Percentiles rank a stretch among this genome's conserved stretches.
Conservation (phyloP, 345 rosid species). For the Lumnitzera littorea region DNA sequence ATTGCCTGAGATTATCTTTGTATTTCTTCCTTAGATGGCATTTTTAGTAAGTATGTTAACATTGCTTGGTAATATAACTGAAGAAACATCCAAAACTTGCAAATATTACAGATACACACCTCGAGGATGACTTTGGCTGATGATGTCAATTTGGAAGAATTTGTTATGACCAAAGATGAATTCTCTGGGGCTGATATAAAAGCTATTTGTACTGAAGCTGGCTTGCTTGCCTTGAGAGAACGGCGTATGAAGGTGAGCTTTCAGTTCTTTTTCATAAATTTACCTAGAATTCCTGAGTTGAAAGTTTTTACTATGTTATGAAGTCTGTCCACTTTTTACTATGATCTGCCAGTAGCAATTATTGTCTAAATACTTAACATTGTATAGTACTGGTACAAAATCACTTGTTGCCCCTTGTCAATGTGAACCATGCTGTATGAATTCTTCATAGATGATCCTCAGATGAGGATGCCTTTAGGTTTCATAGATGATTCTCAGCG, state of each 20-base stretch:
- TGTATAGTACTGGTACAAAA: too few species aligned
- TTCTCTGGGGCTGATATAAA: slow-evolving; percentile 98
- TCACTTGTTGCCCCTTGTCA: too few species aligned
- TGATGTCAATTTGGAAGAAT: slow-evolving; percentile 96
- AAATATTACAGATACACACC: slow-evolving; percentile 68
- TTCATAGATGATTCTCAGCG: too few species aligned
- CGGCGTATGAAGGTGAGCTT: slow-evolving; percentile 86
- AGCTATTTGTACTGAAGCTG: slow-evolving; percentile 97
- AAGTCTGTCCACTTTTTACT: too few species aligned
- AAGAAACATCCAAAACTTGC: not conserved
- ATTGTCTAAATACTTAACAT: too few species aligned
- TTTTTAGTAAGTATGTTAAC: not conserved
- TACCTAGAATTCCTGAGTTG: not conserved
- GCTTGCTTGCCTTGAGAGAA: slow-evolving; percentile 91
- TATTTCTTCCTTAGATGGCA: not conserved
- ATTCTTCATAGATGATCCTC: too few species aligned
- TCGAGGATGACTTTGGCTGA: slow-evolving; percentile 92
- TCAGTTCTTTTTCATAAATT: not conserved
- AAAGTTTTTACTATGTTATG: not conserved
- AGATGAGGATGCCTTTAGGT: too few species aligned
- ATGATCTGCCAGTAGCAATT: too few species aligned
- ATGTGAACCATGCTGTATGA: too few species aligned
- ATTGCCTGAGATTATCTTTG: not conserved
- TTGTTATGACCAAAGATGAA: slow-evolving; percentile 97
- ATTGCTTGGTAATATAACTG: too few species aligned